Evolutionary conservation across 2,329 filamentous ascomycete species (phyloP).

Genomic region (Blastomyces parvus): DNA sequence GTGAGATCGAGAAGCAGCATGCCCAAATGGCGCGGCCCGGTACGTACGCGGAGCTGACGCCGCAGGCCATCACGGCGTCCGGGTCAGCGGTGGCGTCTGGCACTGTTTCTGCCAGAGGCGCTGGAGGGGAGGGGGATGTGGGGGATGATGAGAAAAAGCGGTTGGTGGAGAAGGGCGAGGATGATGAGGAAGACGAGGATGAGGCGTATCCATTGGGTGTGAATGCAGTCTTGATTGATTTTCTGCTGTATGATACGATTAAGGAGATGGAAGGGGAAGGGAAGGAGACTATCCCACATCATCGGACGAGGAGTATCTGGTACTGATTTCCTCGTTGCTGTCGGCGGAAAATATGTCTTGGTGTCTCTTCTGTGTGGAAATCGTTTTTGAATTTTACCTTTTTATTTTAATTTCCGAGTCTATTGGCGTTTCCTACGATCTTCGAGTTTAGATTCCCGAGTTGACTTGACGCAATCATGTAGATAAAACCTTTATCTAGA

Average conservation of each 20-base stretch:
- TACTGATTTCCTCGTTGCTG: constrained; percentile 46
- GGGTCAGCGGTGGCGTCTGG: constrained; percentile 10
- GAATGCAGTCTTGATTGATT: constrained; percentile 93
- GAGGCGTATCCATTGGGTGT: constrained; percentile 38
- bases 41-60: constrained; percentile 8
- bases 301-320: constrained; percentile 89
- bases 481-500: neutral
- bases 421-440: neutral
- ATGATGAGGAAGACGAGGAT: constrained; percentile 9
- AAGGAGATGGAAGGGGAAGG: constrained; percentile 66
- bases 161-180: constrained; percentile 11
- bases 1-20: constrained; percentile 66
- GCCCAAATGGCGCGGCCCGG: constrained; percentile 46
- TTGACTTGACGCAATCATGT: neutral
- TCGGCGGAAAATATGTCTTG: neutral
- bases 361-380: neutral
- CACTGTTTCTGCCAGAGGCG: constrained; percentile 6
- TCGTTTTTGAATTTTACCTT: neutral
- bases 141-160: constrained; percentile 6
- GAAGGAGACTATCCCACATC: constrained; percentile 58
- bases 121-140: neutral
- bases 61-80: constrained; percentile 3
- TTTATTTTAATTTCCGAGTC: neutral
- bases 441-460: neutral
- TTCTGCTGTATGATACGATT: constrained; percentile 91